A percentile compares a stretch with the other conserved stretches of the same genome.
Evolutionary conservation across 495 filamentous ascomycete species (phyloP).

Genomic region (Acidiella bohemica): DNA sequence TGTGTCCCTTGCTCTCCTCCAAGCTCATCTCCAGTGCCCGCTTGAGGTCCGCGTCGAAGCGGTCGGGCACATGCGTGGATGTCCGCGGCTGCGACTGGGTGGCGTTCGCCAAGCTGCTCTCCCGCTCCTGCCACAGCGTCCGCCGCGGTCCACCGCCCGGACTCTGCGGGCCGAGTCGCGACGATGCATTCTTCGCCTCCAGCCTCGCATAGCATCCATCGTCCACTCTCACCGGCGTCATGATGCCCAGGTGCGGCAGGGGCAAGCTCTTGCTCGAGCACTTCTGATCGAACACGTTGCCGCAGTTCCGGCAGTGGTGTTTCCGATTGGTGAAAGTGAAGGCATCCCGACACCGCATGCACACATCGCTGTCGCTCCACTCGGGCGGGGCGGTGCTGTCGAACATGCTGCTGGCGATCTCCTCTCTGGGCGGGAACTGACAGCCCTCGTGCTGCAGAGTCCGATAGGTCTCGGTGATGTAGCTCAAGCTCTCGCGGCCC

Average conservation of each 20-base stretch:
- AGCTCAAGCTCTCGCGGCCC: slow-evolving; percentile 66
- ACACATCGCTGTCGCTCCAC: slow-evolving; percentile 96
- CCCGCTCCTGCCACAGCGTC: slow-evolving; percentile 38
- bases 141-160: slow-evolving; percentile 30
- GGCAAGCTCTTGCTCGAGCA: slow-evolving; percentile 84
- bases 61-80: slow-evolving; percentile 60
- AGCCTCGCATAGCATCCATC: slow-evolving; percentile 89
- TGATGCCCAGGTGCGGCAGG: slow-evolving; percentile 81
- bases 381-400: slow-evolving; percentile 94
- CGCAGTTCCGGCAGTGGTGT: slow-evolving; percentile 95
- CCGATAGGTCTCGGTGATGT: slow-evolving; percentile 76
- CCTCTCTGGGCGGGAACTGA: slow-evolving; percentile 75
- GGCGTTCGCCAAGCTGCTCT: background rate
- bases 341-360: slow-evolving; percentile 88
- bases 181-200: slow-evolving; percentile 46
- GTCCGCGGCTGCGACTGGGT: slow-evolving; percentile 53
- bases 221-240: slow-evolving; percentile 86
- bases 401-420: slow-evolving; percentile 84
- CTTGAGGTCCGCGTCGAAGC: slow-evolving; percentile 92
- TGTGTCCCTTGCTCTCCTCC: slow-evolving; percentile 69
- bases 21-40: slow-evolving; percentile 89
- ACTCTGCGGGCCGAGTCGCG: slow-evolving; percentile 28
- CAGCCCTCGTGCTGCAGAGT: slow-evolving; percentile 72
- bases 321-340: slow-evolving; percentile 98
- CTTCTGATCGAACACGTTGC: slow-evolving; percentile 86